Conservation (phyloP, 257 asterid genomes). For the Anisodus tanguticus region DNA sequence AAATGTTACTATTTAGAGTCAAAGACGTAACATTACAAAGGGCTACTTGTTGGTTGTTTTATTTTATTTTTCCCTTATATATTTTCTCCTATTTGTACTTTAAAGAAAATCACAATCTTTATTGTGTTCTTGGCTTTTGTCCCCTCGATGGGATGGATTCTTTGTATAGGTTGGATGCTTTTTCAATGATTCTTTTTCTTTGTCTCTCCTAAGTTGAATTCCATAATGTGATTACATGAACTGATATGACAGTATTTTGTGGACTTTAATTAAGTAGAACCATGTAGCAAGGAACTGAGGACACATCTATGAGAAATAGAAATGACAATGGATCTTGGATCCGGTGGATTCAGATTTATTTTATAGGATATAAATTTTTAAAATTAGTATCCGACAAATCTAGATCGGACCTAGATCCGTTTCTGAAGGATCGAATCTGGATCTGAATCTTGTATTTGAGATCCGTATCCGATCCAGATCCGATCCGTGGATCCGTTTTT, state of each 20-base stretch:
- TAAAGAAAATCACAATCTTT: not conserved
- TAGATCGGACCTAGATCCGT: no score
- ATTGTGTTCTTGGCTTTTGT: constrained; percentile 31
- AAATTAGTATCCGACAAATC: no score
- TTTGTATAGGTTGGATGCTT: constrained; percentile 14
- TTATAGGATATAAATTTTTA: no score
- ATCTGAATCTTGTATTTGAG: no score
- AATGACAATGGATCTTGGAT: no score
- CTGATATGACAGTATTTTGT: not conserved
- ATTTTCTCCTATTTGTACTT: not conserved
- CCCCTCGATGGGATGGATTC: constrained; percentile 30
- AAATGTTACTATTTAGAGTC: constrained; percentile 31
- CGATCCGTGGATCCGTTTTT: no score
- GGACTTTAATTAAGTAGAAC: not conserved
- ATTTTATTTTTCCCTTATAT: not conserved
- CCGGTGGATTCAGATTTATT: no score
- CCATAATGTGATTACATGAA: not conserved
- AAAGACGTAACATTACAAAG: constrained; percentile 35
- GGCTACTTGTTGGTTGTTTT: not conserved
- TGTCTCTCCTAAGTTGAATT: not conserved
- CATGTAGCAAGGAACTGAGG: not conserved
- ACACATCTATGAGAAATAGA: not conserved
- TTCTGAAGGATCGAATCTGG: no score
- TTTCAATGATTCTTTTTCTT: not conserved
- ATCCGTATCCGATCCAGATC: no score